A percentile compares a stretch with the other conserved stretches of the same genome.
These are phyloP conservation scores for Pseudogymnoascus sp. DNA, from an alignment of 2,329 filamentous ascomycete species.

Conservation along the genomic window DNA sequence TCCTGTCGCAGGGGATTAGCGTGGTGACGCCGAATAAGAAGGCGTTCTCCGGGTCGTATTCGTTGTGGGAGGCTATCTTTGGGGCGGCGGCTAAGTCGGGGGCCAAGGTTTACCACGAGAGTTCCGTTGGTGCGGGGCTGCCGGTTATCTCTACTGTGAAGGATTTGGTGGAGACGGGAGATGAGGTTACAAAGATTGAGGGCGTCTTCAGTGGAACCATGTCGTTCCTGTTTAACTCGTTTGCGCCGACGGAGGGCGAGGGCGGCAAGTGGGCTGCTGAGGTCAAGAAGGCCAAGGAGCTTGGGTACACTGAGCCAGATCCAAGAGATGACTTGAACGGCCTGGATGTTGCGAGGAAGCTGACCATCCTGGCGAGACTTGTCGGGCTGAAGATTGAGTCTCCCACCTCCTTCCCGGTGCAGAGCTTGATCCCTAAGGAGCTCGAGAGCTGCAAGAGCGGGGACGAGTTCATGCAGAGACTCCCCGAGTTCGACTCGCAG, in stretches of 20 bases:
- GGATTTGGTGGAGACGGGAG: constrained; percentile 89
- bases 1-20: constrained; percentile 74
- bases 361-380: constrained; percentile 86
- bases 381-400: constrained; percentile 73
- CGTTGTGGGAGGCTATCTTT: constrained; percentile 85
- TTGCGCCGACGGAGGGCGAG: constrained; percentile 68
- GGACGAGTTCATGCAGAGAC: constrained; percentile 74
- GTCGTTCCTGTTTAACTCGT: constrained; percentile 97
- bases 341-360: constrained; percentile 84
- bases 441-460: constrained; percentile 69
- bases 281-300: constrained; percentile 82
- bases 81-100: constrained; percentile 57
- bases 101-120: constrained; percentile 89
- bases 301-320: constrained; percentile 88
- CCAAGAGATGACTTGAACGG: constrained; percentile 81
- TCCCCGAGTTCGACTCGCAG: constrained; percentile 75
- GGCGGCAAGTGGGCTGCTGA: constrained; percentile 85
- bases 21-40: constrained; percentile 99
- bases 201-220: constrained; percentile 97
- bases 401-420: constrained; percentile 83
- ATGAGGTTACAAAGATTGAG: constrained; percentile 85
- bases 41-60: constrained; percentile 75
- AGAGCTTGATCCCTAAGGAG: constrained; percentile 84
- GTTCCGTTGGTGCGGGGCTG: constrained; percentile 84
- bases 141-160: constrained; percentile 90